A percentile compares a stretch with the other conserved stretches of the same genome.
Evolutionary conservation across 176 grass and related monocot genomes (phyloP).

Genomic region (Saccharum spontaneum): DNA sequence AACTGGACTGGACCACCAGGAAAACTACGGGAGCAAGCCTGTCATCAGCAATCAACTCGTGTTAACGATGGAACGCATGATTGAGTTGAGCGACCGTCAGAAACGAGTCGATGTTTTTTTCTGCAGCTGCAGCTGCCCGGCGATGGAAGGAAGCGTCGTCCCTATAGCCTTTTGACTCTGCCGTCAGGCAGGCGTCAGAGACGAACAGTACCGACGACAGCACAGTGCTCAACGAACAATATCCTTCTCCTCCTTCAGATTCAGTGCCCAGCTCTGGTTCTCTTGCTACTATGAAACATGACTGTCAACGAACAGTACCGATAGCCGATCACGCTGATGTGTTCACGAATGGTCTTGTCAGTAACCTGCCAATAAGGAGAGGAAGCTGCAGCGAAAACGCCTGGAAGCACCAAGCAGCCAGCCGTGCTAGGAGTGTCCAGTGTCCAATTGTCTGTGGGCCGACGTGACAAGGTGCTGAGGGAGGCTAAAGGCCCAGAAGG

Average conservation of each 20-base stretch:
- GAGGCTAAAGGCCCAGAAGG: slow-evolving; percentile 12
- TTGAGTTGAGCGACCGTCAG: not conserved
- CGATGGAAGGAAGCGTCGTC: not conserved
- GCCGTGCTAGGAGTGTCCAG: not conserved
- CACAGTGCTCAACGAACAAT: too few species aligned
- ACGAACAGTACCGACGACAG: too few species aligned
- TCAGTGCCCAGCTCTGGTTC: not conserved
- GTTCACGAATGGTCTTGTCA: too few species aligned
- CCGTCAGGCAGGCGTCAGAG: too few species aligned
- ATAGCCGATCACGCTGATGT: not conserved
- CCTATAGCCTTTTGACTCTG: too few species aligned
- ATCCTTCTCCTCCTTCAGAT: not conserved
- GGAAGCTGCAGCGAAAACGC: not conserved
- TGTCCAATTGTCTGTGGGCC: not conserved
- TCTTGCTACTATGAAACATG: not conserved
- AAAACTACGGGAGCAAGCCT: not conserved
- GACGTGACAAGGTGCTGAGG: not conserved
- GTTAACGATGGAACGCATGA: not conserved
- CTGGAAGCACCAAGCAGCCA: not conserved
- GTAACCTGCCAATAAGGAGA: not conserved
- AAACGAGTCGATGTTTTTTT: not conserved
- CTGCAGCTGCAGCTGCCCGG: not conserved
- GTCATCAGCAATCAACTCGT: slow-evolving; percentile 2
- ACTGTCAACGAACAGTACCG: not conserved
- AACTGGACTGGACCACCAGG: not conserved